Conservation (phyloP, 441 rosid species). For the Caryocar brasiliense region DNA sequence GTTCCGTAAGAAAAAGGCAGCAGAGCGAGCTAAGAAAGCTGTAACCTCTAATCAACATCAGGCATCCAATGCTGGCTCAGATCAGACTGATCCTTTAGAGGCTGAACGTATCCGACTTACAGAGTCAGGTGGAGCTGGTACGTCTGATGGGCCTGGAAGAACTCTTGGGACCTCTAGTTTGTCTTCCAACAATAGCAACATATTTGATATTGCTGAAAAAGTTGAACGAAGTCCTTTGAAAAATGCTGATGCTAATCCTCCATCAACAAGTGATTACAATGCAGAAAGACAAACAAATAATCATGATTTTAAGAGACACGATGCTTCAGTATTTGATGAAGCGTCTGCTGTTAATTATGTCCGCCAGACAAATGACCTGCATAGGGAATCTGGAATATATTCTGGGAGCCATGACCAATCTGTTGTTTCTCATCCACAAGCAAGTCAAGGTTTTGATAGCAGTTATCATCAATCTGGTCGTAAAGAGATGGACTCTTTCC, state of each 20-base stretch:
- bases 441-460: constrained; percentile 23
- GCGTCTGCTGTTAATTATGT: constrained; percentile 20
- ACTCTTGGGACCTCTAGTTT: constrained; percentile 9
- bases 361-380: constrained; percentile 24
- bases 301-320: constrained; percentile 23
- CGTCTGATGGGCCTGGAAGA: constrained; percentile 37
- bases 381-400: constrained; percentile 22
- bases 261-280: constrained; percentile 23
- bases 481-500: constrained; percentile 16
- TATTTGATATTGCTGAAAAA: constrained; percentile 14
- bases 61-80: constrained; percentile 25
- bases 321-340: constrained; percentile 24
- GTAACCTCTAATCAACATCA: constrained; percentile 28
- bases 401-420: constrained; percentile 20
- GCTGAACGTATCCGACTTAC: constrained; percentile 22
- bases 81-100: constrained; percentile 29
- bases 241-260: constrained; percentile 17
- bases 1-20: constrained; percentile 93
- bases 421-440: constrained; percentile 19
- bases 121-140: constrained; percentile 46
- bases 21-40: constrained; percentile 68
- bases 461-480: constrained; percentile 21
- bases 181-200: constrained; percentile 7
- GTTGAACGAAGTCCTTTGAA: constrained; percentile 22
- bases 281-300: constrained; percentile 17